A percentile compares a stretch with the other conserved stretches of the same genome.
phyloP scores from a whole-genome alignment of 805 yeast species.

The Wickerhamomyces ciferrii region DNA sequence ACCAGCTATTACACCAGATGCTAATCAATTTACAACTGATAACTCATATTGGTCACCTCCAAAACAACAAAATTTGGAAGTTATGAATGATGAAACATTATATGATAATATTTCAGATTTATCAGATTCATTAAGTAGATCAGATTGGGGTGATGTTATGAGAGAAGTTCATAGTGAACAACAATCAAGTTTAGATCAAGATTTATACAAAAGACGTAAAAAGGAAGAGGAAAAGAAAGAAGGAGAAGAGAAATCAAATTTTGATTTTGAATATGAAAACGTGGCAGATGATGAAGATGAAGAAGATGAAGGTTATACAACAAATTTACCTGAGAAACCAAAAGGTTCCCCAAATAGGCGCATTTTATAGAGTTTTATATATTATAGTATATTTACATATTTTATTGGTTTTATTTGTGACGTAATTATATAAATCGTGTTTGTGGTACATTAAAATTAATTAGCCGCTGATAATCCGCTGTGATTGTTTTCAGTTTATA shows the following conservation, averaged over 20 bases:
- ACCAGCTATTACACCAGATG: not conserved
- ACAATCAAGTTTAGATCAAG: not conserved
- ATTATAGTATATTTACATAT: not conserved
- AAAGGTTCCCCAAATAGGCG: not conserved
- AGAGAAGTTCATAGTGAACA: not conserved
- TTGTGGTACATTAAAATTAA: too few relatives aligned
- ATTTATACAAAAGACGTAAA: not conserved
- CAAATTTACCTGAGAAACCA: not conserved
- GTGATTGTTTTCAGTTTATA: too few relatives aligned
- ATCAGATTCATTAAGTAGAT: not conserved
- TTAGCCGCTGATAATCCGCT: too few relatives aligned
- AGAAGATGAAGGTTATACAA: not conserved
- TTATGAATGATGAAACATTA: not conserved
- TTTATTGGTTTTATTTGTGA: not conserved
- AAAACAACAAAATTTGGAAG: not conserved
- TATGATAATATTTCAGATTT: not conserved
- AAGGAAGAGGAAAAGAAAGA: not conserved
- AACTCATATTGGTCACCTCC: constrained; percentile 1
- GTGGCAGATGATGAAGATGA: not conserved
- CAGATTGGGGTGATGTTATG: not conserved
- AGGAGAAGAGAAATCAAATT: not conserved
- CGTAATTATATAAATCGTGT: too few relatives aligned
- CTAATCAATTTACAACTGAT: not conserved
- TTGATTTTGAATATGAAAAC: not conserved
- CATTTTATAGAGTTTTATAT: not conserved